These are phyloP conservation scores for Pythium pectinolyticum DNA, from an alignment of 352 stramenopile species.

Conservation along the genomic window DNA sequence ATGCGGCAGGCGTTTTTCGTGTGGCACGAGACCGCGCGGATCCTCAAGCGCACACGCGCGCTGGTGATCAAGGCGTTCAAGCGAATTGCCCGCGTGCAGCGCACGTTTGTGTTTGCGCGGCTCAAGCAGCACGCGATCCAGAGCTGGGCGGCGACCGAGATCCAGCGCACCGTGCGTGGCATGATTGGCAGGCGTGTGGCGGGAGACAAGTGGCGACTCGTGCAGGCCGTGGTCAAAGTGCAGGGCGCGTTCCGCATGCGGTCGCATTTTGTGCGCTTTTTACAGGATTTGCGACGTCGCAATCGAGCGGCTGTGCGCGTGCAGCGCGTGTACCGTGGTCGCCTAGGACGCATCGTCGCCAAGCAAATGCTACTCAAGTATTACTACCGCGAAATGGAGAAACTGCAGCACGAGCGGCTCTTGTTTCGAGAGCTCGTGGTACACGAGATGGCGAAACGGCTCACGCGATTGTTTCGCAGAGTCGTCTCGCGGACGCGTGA, in stretches of 20 bases:
- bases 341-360: slow-evolving; percentile 42
- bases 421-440: slow-evolving; percentile 43
- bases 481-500: slow-evolving; percentile 32
- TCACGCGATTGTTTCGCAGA: slow-evolving; percentile 47
- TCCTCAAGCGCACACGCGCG: slow-evolving; percentile 38
- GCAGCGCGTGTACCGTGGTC: slow-evolving; percentile 64
- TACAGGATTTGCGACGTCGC: slow-evolving; percentile 39
- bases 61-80: slow-evolving; percentile 34
- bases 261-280: slow-evolving; percentile 50
- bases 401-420: slow-evolving; percentile 52
- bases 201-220: slow-evolving; percentile 33
- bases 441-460: slow-evolving; percentile 37
- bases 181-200: slow-evolving; percentile 39
- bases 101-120: slow-evolving; percentile 37
- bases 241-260: slow-evolving; percentile 70
- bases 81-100: slow-evolving; percentile 37
- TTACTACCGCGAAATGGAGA: slow-evolving; percentile 61
- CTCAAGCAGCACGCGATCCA: slow-evolving; percentile 45
- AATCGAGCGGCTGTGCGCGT: slow-evolving; percentile 55
- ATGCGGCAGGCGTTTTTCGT: slow-evolving; percentile 40
- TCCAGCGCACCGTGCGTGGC: slow-evolving; percentile 61
- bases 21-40: slow-evolving; percentile 36
- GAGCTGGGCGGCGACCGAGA: slow-evolving; percentile 52
- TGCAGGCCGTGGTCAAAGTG: slow-evolving; percentile 56
- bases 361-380: slow-evolving; percentile 38